A percentile compares a stretch with the other conserved stretches of the same genome.
Conservation (phyloP, 257 asterid genomes). For the Nicotiana tabacum region DNA sequence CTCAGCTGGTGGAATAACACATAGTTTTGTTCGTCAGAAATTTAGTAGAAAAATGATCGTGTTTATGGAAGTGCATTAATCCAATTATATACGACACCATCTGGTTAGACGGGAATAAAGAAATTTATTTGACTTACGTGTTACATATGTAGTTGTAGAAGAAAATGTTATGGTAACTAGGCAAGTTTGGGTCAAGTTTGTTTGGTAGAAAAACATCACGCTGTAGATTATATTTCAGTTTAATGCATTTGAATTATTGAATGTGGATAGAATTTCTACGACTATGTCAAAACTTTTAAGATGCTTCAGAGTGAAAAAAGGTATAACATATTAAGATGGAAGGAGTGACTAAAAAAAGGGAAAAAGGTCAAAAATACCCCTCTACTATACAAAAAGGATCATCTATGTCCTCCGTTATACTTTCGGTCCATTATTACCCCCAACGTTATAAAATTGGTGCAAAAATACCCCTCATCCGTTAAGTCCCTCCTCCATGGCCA, state of each 20-base stretch:
- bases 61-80: too few relatives aligned
- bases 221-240: not conserved
- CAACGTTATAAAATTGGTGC: too few relatives aligned
- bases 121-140: not conserved
- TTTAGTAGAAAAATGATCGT: too few relatives aligned
- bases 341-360: not conserved
- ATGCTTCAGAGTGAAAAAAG: not conserved
- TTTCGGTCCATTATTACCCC: too few relatives aligned
- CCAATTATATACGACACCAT: too few relatives aligned
- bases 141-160: not conserved
- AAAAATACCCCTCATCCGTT: too few relatives aligned
- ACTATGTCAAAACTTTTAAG: not conserved
- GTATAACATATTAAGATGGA: not conserved
- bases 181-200: not conserved
- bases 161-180: not conserved
- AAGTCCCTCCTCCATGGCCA: too few relatives aligned
- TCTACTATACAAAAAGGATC: too few relatives aligned
- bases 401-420: too few relatives aligned
- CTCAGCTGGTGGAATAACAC: too few relatives aligned
- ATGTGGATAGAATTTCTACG: not conserved
- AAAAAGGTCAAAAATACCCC: too few relatives aligned
- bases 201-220: not conserved
- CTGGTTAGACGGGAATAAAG: not conserved
- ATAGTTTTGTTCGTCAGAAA: too few relatives aligned
- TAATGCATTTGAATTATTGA: not conserved